Evolutionary conservation across 2,329 filamentous ascomycete species (phyloP).

Genomic region (Aspergillus floridensis): DNA sequence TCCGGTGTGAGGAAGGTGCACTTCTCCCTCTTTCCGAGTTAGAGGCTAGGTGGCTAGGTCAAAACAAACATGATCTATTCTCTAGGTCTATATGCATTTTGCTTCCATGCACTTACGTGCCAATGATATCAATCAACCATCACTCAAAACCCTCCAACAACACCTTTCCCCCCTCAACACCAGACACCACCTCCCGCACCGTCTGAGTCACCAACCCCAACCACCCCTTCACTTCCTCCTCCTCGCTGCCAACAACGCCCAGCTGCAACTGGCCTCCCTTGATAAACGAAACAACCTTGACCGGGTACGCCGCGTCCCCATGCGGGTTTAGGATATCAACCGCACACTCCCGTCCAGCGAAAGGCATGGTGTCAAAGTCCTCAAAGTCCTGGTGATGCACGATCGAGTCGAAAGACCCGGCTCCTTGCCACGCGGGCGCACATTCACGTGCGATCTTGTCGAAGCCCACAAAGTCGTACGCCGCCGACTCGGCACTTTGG

Average conservation of each 20-base stretch:
- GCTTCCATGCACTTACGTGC: too few species aligned
- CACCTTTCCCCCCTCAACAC: neutral
- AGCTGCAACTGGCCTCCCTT: slow-evolving; percentile 59
- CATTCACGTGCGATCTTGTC: slow-evolving; percentile 49
- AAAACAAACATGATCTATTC: too few species aligned
- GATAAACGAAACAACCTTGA: slow-evolving; percentile 45
- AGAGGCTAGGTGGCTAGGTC: too few species aligned
- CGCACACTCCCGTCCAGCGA: slow-evolving; percentile 34
- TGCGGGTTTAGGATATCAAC: slow-evolving; percentile 62
- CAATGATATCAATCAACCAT: too few species aligned
- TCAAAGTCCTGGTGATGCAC: slow-evolving; percentile 59
- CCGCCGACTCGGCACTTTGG: slow-evolving; percentile 53
- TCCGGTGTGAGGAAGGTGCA: too few species aligned
- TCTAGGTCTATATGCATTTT: too few species aligned
- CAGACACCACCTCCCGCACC: slow-evolving; percentile 50
- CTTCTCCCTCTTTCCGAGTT: too few species aligned
- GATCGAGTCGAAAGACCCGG: slow-evolving; percentile 53
- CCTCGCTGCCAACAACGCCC: slow-evolving; percentile 55
- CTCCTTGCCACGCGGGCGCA: slow-evolving; percentile 38
- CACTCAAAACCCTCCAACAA: neutral
- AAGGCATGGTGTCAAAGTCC: slow-evolving; percentile 55
- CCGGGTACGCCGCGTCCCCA: slow-evolving; percentile 43
- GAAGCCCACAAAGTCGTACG: slow-evolving; percentile 54
- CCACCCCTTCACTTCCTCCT: slow-evolving; percentile 33
- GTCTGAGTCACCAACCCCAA: slow-evolving; percentile 49